Evolutionary conservation across 2,329 filamentous ascomycete genomes (phyloP).

Genomic region (Calycina marina): DNA sequence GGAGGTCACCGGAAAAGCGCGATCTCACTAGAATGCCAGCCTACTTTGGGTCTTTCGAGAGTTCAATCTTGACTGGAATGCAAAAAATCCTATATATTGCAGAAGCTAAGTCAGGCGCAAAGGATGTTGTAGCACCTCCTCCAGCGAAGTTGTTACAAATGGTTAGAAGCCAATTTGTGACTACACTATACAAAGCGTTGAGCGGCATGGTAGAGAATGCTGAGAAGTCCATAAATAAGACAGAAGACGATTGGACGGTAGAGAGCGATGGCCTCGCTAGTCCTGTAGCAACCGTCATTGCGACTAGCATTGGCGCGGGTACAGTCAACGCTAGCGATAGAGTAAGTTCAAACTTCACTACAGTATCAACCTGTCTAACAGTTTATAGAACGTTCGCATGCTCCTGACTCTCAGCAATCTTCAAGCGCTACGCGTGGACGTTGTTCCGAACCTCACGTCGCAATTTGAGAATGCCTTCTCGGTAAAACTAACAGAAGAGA

Average conservation of each 20-base stretch:
- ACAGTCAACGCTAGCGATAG: slow-evolving; percentile 37
- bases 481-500: slow-evolving; percentile 86
- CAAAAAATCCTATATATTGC: slow-evolving; percentile 92
- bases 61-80: slow-evolving; percentile 66
- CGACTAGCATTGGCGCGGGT: slow-evolving; percentile 29
- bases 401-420: slow-evolving; percentile 90
- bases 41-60: slow-evolving; percentile 75
- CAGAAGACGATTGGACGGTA: slow-evolving; percentile 25
- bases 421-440: slow-evolving; percentile 62
- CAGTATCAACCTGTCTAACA: slow-evolving; percentile 16
- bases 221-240: slow-evolving; percentile 54
- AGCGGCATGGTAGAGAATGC: slow-evolving; percentile 97
- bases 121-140: slow-evolving; percentile 71
- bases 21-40: slow-evolving; percentile 87
- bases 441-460: slow-evolving; percentile 76
- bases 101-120: slow-evolving; percentile 63
- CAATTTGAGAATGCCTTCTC: slow-evolving; percentile 92
- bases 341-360: slow-evolving; percentile 24
- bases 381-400: slow-evolving; percentile 70
- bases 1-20: slow-evolving; percentile 61
- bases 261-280: slow-evolving; percentile 21
- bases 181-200: slow-evolving; percentile 82
- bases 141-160: slow-evolving; percentile 78
- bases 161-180: slow-evolving; percentile 84
- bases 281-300: slow-evolving; percentile 19